phyloP scores from a whole-genome alignment of 768 basidiomycete species.

The Tubosaeta sp. region DNA sequence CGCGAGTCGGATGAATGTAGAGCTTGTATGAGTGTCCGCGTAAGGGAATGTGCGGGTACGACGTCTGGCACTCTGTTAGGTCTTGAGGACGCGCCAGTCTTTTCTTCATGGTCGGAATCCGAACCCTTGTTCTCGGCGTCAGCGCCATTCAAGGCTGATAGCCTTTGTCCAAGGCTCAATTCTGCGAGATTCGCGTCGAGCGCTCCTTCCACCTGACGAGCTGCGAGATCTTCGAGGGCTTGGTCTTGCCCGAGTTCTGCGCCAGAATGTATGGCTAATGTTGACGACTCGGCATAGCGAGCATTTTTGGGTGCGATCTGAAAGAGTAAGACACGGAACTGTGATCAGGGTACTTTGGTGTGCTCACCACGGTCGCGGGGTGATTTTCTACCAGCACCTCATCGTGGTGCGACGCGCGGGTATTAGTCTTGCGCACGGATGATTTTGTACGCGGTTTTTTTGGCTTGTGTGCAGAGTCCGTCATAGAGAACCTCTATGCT shows the following conservation, averaged over 20 bases:
- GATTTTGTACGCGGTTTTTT: constrained; percentile 55
- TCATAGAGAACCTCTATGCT: constrained; percentile 10
- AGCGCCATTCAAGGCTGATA: constrained; percentile 64
- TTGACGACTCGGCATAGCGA: constrained; percentile 64
- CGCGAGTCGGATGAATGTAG: constrained; percentile 90
- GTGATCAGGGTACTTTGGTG: no score
- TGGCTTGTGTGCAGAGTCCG: constrained; percentile 44
- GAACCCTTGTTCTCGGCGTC: constrained; percentile 35
- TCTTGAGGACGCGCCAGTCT: constrained; percentile 28
- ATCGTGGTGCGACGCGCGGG: constrained; percentile 5
- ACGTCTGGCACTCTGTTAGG: constrained; percentile 28
- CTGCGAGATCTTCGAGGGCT: constrained; percentile 45
- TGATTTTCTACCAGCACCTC: constrained; percentile 25
- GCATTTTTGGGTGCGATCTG: constrained; percentile 45
- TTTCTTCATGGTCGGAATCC: constrained; percentile 46
- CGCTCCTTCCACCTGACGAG: constrained; percentile 56
- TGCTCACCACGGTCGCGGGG: constrained; percentile 17
- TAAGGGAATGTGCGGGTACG: constrained; percentile 80
- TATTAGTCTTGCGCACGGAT: constrained; percentile 20
- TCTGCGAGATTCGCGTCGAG: constrained; percentile 86
- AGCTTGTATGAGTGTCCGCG: constrained; percentile 93
- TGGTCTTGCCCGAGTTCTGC: constrained; percentile 57
- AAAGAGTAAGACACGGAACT: constrained; percentile 17
- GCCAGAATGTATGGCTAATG: constrained; percentile 64
- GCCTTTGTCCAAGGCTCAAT: constrained; percentile 84